Conservation (phyloP, 352 stramenopile species). For the Phytophthora hibernalis region DNA sequence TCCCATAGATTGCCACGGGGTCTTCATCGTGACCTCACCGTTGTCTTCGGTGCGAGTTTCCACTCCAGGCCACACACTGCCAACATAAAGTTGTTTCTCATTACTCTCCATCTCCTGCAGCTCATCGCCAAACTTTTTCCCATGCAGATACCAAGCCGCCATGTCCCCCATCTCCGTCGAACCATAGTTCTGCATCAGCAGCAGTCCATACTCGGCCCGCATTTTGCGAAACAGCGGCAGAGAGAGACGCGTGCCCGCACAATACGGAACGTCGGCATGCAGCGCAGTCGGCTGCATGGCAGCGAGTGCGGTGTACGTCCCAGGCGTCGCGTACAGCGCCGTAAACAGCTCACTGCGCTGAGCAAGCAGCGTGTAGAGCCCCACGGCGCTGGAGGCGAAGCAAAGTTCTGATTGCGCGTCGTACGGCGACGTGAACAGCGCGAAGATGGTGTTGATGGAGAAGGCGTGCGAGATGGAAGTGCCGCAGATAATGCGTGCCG, state of each 20-base stretch:
- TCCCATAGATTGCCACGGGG: conserved; percentile 80
- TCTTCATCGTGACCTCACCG: conserved; percentile 76
- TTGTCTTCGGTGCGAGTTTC: conserved; percentile 49
- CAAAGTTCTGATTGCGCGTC: conserved; percentile 74
- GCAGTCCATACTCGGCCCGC: conserved; percentile 61
- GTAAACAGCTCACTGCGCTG: conserved; percentile 53
- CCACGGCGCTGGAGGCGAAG: conserved; percentile 60
- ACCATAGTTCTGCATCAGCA: conserved; percentile 88
- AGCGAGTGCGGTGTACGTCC: conserved; percentile 78
- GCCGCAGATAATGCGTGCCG: conserved; percentile 71
- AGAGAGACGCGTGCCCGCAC: conserved; percentile 70
- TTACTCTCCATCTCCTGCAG: conserved; percentile 46
- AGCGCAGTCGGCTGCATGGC: conserved; percentile 56
- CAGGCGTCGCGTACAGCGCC: conserved; percentile 79
- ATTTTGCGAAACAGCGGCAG: conserved; percentile 62
- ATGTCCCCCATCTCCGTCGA: conserved; percentile 88
- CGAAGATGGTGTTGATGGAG: conserved; percentile 88
- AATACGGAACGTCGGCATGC: conserved; percentile 76
- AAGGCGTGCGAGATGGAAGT: conserved; percentile 89
- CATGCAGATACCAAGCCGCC: conserved; percentile 66
- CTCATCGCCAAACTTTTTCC: conserved; percentile 52
- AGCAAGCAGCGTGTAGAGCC: conserved; percentile 58
- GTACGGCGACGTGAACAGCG: conserved; percentile 72
- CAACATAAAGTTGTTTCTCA: conserved; percentile 62
- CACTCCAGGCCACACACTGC: conserved; percentile 76